These are phyloP conservation scores for Gelatoporia subvermispora DNA, from an alignment of 768 basidiomycete species.

Conservation along the genomic window DNA sequence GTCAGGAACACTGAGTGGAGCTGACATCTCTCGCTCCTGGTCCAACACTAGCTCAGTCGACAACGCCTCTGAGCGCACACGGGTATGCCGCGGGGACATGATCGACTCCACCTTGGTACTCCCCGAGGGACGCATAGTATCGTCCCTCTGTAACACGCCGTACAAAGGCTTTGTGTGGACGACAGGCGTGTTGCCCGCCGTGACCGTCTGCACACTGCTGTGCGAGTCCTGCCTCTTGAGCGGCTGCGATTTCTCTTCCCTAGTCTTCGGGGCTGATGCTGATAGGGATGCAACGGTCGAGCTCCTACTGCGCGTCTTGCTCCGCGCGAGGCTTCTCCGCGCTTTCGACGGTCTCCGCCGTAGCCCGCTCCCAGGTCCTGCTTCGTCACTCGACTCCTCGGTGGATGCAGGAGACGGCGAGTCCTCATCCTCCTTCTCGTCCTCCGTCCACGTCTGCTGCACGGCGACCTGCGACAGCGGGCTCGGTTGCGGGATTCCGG, in stretches of 20 bases:
- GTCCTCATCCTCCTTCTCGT: conserved; percentile 43
- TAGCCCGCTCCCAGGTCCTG: conserved; percentile 19
- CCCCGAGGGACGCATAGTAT: conserved; percentile 14
- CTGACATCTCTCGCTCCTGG: conserved; percentile 1
- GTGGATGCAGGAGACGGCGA: conserved; percentile 54
- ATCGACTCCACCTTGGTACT: not conserved
- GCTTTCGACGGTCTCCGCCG: conserved; percentile 1
- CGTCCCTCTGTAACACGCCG: conserved; percentile 10
- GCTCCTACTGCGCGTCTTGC: conserved; percentile 49
- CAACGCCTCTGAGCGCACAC: conserved; percentile 16
- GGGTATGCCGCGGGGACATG: conserved; percentile 9
- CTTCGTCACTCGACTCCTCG: conserved; percentile 42
- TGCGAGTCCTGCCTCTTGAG: conserved; percentile 48
- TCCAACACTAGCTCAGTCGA: conserved; percentile 15
- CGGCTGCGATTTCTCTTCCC: conserved; percentile 9
- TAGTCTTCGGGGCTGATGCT: conserved; percentile 27
- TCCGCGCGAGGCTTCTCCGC: conserved; percentile 13
- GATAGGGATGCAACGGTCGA: conserved; percentile 63
- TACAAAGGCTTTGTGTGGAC: conserved; percentile 16
- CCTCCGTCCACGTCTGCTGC: conserved; percentile 49
- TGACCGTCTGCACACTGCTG: conserved; percentile 71
- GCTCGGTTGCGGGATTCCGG: conserved; percentile 46
- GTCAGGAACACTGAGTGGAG: too few relatives aligned
- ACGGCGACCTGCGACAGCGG: conserved; percentile 57
- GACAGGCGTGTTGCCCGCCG: conserved; percentile 43